These are phyloP conservation scores for Pyricularia pennisetigena DNA, from an alignment of 2,329 filamentous ascomycete species.

Conservation along the genomic window DNA sequence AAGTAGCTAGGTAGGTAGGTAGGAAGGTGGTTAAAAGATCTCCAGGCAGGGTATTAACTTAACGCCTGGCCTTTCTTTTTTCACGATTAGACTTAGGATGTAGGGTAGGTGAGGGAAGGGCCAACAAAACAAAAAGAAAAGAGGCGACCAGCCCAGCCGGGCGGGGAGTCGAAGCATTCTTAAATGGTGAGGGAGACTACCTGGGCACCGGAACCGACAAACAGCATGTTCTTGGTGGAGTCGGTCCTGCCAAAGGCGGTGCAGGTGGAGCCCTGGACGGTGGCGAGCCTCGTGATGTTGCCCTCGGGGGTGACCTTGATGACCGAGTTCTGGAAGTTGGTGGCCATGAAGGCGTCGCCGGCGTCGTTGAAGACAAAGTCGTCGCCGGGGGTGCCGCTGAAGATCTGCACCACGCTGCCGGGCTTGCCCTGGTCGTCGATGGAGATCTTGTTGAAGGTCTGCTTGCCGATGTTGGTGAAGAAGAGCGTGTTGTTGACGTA, in stretches of 20 bases:
- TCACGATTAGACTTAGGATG: background rate
- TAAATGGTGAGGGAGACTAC: background rate
- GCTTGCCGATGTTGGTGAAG: conserved; percentile 25
- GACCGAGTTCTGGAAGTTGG: conserved; percentile 18
- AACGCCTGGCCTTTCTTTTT: background rate
- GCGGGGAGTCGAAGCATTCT: background rate
- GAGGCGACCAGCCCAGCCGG: background rate
- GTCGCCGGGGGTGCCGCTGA: conserved; percentile 22
- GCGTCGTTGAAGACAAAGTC: conserved; percentile 21
- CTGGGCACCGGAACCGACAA: conserved; percentile 14
- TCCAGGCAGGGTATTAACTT: background rate
- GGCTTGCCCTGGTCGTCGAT: conserved; percentile 18
- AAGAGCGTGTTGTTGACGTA: conserved; percentile 19
- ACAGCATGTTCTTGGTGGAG: conserved; percentile 17
- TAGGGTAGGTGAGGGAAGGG: background rate
- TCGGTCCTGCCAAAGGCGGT: conserved; percentile 20
- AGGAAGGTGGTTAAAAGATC: background rate
- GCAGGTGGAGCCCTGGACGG: conserved; percentile 17
- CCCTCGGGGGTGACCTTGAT: conserved; percentile 20
- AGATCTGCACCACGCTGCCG: conserved; percentile 16
- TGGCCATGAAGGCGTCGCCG: conserved; percentile 20
- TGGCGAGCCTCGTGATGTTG: conserved; percentile 15
- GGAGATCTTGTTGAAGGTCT: conserved; percentile 21
- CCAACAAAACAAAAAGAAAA: background rate
- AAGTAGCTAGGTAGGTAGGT: background rate